phyloP scores from a whole-genome alignment of 495 filamentous ascomycete species.

The Darksidea phi region DNA sequence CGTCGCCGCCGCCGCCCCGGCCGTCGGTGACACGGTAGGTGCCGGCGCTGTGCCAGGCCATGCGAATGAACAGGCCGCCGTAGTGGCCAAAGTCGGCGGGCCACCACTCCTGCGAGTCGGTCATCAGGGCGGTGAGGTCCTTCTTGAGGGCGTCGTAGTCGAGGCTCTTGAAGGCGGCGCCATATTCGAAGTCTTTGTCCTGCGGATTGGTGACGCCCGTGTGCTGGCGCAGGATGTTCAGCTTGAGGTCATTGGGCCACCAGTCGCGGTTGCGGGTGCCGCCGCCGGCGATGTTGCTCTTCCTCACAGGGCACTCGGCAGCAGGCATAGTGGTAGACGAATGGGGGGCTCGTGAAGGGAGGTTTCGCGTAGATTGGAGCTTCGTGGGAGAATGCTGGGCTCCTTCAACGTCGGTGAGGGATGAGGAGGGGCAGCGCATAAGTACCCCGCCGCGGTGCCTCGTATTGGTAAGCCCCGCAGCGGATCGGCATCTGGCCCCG shows the following conservation, averaged over 20 bases:
- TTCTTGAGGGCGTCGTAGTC: conserved; percentile 72
- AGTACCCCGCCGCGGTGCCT: neutral
- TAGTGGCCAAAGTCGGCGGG: conserved; percentile 77
- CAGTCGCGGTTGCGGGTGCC: conserved; percentile 65
- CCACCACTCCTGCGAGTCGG: conserved; percentile 74
- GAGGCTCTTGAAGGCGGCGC: conserved; percentile 64
- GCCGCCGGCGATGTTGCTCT: conserved; percentile 58
- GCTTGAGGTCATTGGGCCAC: conserved; percentile 65
- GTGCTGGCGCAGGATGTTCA: conserved; percentile 72
- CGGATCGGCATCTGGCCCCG: neutral
- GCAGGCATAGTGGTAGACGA: neutral
- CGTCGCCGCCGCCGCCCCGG: conserved; percentile 67
- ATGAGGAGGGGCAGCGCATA: neutral
- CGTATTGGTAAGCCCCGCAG: conserved; percentile 2
- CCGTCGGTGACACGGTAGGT: conserved; percentile 72
- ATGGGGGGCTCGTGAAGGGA: neutral
- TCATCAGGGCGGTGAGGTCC: conserved; percentile 65
- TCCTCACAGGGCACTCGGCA: conserved; percentile 49
- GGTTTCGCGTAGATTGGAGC: neutral
- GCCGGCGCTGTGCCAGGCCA: conserved; percentile 75
- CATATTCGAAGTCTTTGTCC: conserved; percentile 64
- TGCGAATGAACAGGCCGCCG: conserved; percentile 71
- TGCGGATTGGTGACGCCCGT: conserved; percentile 59
- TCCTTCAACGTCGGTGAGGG: too few relatives aligned
- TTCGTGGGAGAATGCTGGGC: neutral